phyloP scores from a whole-genome alignment of 2,329 filamentous ascomycete species.

The Cladophialophora carrionii region DNA sequence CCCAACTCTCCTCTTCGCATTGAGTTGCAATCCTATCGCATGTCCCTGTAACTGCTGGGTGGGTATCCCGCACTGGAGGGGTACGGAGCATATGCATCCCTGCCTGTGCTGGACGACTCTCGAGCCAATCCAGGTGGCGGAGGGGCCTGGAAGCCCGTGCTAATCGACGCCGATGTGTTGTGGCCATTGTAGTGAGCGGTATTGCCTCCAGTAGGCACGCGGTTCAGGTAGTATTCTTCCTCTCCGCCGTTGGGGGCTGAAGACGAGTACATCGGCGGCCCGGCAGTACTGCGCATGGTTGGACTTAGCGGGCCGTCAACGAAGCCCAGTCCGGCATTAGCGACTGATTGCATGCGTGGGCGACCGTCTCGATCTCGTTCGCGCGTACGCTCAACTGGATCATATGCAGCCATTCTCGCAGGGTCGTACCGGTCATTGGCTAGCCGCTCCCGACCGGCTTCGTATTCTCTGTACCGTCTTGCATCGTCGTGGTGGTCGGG shows the following conservation, averaged over 20 bases:
- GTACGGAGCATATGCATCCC: slow-evolving; percentile 28
- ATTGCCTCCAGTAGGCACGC: slow-evolving; percentile 11
- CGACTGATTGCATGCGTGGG: slow-evolving; percentile 32
- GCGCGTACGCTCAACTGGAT: slow-evolving; percentile 31
- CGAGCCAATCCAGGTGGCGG: slow-evolving; percentile 9
- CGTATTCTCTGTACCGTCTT: slow-evolving; percentile 32
- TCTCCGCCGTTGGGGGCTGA: slow-evolving; percentile 17
- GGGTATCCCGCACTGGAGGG: slow-evolving; percentile 29
- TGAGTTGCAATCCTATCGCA: slow-evolving; percentile 11
- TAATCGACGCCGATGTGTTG: slow-evolving; percentile 22
- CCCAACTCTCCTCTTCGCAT: neutral
- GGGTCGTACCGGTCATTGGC: slow-evolving; percentile 35
- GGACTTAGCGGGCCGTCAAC: slow-evolving; percentile 21
- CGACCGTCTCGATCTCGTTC: slow-evolving; percentile 31
- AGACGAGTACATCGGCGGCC: slow-evolving; percentile 8
- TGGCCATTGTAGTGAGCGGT: slow-evolving; percentile 17
- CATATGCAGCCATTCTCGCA: slow-evolving; percentile 34
- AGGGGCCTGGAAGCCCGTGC: slow-evolving; percentile 31
- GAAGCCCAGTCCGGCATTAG: slow-evolving; percentile 20
- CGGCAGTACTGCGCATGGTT: slow-evolving; percentile 5
- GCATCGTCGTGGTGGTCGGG: slow-evolving; percentile 29
- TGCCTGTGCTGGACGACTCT: slow-evolving; percentile 16
- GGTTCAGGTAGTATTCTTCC: slow-evolving; percentile 35
- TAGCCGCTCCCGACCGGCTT: slow-evolving; percentile 31
- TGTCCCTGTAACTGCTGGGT: slow-evolving; percentile 30